Conservation (phyloP, 1,284 basidiomycete genomes). For the Ustilago lituana region DNA sequence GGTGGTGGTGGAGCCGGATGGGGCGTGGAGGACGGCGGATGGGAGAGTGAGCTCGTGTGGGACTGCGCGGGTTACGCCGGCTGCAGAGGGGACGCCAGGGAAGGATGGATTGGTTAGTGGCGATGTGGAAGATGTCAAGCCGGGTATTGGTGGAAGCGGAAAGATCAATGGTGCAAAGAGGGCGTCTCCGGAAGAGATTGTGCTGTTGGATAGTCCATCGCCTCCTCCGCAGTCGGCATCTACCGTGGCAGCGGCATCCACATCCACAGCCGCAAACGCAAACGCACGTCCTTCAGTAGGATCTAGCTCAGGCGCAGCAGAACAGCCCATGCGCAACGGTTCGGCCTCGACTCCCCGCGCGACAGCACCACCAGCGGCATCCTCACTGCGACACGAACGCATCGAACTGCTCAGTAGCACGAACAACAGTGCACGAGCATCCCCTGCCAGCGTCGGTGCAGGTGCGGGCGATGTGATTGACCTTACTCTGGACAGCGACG, state of each 20-base stretch:
- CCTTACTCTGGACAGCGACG: slow-evolving; percentile 48
- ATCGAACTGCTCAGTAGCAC: slow-evolving; percentile 38
- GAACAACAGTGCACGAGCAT: slow-evolving; percentile 15
- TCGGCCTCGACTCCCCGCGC: not conserved
- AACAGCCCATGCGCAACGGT: slow-evolving; percentile 8
- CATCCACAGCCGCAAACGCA: not conserved
- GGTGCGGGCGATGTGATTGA: slow-evolving; percentile 38
- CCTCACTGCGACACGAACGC: slow-evolving; percentile 17
- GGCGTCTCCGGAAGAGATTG: slow-evolving; percentile 23
- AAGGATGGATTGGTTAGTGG: slow-evolving; percentile 6
- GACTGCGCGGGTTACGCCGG: slow-evolving; percentile 16
- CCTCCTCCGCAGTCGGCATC: slow-evolving; percentile 11
- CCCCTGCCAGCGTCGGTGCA: slow-evolving; percentile 17
- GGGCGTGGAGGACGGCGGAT: slow-evolving; percentile 92
- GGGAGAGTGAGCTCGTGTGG: slow-evolving; percentile 73
- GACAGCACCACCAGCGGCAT: slow-evolving; percentile 2
- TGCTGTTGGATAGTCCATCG: slow-evolving; percentile 39
- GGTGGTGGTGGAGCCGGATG: slow-evolving; percentile 90
- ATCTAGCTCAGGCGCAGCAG: not conserved
- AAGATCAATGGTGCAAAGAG: slow-evolving; percentile 10
- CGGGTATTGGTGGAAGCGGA: not conserved
- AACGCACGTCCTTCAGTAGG: too few species aligned
- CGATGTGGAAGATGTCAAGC: slow-evolving; percentile 26
- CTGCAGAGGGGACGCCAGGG: slow-evolving; percentile 11
- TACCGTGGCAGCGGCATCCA: not conserved